A percentile compares a stretch with the other conserved stretches of the same genome.
Conservation (phyloP, 2,329 filamentous ascomycete species). For the Aphanoascus verrucosus region DNA sequence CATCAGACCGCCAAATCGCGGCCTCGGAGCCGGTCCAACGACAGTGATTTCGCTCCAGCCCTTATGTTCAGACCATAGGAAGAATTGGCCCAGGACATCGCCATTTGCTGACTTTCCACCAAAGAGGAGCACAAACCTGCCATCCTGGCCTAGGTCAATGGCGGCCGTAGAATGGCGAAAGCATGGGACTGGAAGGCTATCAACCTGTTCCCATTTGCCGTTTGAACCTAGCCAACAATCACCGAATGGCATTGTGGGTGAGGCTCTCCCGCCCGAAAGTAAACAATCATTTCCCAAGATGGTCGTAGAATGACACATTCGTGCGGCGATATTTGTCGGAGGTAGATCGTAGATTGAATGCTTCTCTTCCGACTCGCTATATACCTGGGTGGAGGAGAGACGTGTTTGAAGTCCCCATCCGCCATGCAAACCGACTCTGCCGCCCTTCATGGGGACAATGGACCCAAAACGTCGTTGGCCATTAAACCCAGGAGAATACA, state of each 20-base stretch:
- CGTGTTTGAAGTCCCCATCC: constrained; percentile 39
- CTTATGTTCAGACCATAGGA: constrained; percentile 43
- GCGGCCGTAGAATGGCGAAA: constrained; percentile 62
- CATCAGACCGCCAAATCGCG: constrained; percentile 49
- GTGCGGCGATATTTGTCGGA: constrained; percentile 26
- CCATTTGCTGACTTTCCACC: constrained; percentile 50
- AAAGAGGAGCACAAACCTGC: constrained; percentile 44
- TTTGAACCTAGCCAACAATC: constrained; percentile 67
- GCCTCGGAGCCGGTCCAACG: constrained; percentile 30
- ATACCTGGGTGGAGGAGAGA: constrained; percentile 38
- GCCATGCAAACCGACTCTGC: constrained; percentile 31
- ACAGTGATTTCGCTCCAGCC: constrained; percentile 42
- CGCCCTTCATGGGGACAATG: constrained; percentile 33
- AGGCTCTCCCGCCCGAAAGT: constrained; percentile 66
- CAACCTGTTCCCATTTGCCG: constrained; percentile 52
- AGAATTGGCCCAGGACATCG: constrained; percentile 41
- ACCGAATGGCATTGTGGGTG: constrained; percentile 55
- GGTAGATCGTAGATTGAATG: constrained; percentile 38
- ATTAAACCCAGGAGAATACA: constrained; percentile 27
- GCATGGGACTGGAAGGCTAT: constrained; percentile 57
- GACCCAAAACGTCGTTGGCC: constrained; percentile 53
- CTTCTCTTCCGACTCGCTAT: constrained; percentile 39
- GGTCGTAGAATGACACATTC: constrained; percentile 70
- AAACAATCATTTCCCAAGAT: constrained; percentile 50
- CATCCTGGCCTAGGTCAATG: constrained; percentile 26